A percentile compares a stretch with the other conserved stretches of the same genome.
phyloP scores from a whole-genome alignment of 176 grass and related monocot species.

The Rhynchospora pubera region DNA sequence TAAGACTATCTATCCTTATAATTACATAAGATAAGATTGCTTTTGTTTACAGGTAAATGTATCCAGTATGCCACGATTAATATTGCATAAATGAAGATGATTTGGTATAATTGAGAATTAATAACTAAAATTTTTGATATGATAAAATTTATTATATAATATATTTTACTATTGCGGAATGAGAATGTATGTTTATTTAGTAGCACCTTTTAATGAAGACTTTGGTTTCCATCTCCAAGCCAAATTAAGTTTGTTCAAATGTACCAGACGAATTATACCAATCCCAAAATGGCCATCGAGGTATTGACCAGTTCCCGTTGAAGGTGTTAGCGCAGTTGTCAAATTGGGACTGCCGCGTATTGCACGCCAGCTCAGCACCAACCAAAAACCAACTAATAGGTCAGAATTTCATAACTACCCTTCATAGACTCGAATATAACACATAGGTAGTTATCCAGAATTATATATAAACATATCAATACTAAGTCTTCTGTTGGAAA shows the following conservation, averaged over 20 bases:
- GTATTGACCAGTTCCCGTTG: not conserved
- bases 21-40: too few relatives aligned
- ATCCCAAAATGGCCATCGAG: slow-evolving; percentile 3
- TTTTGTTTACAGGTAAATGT: too few relatives aligned
- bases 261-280: not conserved
- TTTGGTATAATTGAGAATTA: too few relatives aligned
- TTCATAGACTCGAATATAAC: not conserved
- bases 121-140: too few relatives aligned
- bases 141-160: too few relatives aligned
- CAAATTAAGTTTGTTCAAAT: not conserved
- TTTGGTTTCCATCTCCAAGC: not conserved
- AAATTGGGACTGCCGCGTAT: not conserved
- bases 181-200: not conserved
- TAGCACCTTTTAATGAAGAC: not conserved
- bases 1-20: too few relatives aligned
- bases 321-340: not conserved
- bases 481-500: too few relatives aligned
- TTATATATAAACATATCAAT: too few relatives aligned
- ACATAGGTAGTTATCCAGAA: not conserved
- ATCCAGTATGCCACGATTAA: too few relatives aligned
- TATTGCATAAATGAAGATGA: too few relatives aligned
- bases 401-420: not conserved
- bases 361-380: slow-evolving; percentile 17
- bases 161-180: too few relatives aligned
- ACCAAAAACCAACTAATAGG: not conserved